A percentile compares a stretch with the other conserved stretches of the same genome.
Evolutionary conservation across 306 rosid genomes (phyloP).

Genomic region (Fragaria iinumae): DNA sequence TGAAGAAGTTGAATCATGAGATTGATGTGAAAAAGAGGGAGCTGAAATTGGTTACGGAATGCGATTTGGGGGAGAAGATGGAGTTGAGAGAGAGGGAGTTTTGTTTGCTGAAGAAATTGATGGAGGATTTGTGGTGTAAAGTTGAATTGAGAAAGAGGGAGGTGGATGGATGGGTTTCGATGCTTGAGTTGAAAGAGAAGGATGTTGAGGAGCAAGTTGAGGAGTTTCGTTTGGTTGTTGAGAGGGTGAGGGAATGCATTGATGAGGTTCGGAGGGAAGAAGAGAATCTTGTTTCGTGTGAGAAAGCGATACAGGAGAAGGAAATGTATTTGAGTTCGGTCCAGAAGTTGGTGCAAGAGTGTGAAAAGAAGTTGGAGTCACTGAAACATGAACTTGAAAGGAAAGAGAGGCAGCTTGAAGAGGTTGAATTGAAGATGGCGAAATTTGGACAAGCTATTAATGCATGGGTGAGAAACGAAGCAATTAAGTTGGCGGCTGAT

Average conservation of each 20-base stretch:
- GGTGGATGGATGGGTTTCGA: too few species aligned
- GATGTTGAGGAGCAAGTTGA: too few species aligned
- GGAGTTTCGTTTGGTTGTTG: too few species aligned
- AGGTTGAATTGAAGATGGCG: background rate
- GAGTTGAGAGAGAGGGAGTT: too few species aligned
- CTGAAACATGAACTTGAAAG: slow-evolving; percentile 21
- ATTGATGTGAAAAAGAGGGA: background rate
- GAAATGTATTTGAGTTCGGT: too few species aligned
- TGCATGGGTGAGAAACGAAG: slow-evolving; percentile 35
- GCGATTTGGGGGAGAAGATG: too few species aligned
- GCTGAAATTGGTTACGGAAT: background rate
- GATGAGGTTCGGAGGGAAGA: too few species aligned
- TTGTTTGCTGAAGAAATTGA: too few species aligned
- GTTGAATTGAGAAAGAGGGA: too few species aligned
- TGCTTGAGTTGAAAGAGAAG: too few species aligned
- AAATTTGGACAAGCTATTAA: background rate
- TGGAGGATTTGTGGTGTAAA: too few species aligned
- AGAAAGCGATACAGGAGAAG: slow-evolving; percentile 19
- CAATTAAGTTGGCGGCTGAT: slow-evolving; percentile 33
- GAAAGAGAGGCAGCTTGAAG: slow-evolving; percentile 22
- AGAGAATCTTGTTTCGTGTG: slow-evolving; percentile 3
- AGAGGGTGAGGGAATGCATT: too few species aligned
- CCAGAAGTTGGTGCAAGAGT: background rate
- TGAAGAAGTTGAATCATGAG: background rate
- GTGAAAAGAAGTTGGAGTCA: slow-evolving; percentile 6